Conservation (phyloP, 1,284 basidiomycete genomes). For the Blastosporella zonata region DNA sequence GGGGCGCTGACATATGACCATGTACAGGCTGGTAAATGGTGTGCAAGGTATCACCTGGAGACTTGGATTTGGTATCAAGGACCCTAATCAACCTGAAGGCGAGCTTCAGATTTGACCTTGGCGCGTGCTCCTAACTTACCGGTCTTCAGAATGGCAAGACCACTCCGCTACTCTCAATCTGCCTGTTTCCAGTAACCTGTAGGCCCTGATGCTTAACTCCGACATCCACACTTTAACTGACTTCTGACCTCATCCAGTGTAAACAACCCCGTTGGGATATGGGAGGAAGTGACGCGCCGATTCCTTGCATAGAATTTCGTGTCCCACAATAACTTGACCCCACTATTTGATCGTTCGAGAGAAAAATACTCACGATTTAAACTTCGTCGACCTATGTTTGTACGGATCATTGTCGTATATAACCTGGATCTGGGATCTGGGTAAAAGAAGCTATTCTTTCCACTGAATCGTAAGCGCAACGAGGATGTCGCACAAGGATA, state of each 20-base stretch:
- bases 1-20: no score
- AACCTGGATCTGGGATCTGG: conserved; percentile 7
- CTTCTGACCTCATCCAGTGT: conserved; percentile 22
- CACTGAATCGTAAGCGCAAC: neutral
- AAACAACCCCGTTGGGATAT: conserved; percentile 34
- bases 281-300: conserved; percentile 27
- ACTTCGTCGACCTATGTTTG: conserved; percentile 1
- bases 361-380: conserved; percentile 3
- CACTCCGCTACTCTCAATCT: conserved; percentile 54
- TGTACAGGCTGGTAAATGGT: conserved; percentile 36
- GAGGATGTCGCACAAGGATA: neutral
- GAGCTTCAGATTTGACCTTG: conserved; percentile 14
- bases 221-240: conserved; percentile 6
- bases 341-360: conserved; percentile 1
- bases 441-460: conserved; percentile 1
- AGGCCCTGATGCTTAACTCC: conserved; percentile 22
- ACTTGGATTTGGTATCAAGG: conserved; percentile 52
- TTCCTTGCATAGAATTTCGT: conserved; percentile 17
- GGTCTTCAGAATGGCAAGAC: conserved; percentile 55
- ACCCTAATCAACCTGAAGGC: conserved; percentile 57
- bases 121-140: conserved; percentile 4
- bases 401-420: conserved; percentile 9
- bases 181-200: conserved; percentile 48
- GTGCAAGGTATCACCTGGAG: conserved; percentile 63
- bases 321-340: conserved; percentile 6